Evolutionary conservation across 164 flowering plant species (phyloP).

Genomic region (Warburgia ugandensis): DNA sequence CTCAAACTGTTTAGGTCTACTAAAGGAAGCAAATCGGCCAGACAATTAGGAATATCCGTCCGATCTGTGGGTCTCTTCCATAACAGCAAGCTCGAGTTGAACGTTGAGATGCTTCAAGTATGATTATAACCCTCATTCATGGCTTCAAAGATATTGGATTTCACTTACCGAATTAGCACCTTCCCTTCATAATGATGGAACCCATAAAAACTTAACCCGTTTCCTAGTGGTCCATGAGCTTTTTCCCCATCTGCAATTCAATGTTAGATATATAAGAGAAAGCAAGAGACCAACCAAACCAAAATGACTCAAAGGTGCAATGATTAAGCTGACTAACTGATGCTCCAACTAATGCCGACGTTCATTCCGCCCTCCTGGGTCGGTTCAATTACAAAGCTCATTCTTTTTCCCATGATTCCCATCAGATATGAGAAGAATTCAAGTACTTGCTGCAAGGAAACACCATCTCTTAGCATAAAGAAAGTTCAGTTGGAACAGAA

Average conservation of each 20-base stretch:
- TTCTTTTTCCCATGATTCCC: slow-evolving; percentile 31
- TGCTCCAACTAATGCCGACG: slow-evolving; percentile 47
- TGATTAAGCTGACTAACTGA: slow-evolving; percentile 29
- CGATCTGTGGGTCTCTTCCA: no score
- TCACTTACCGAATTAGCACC: slow-evolving; percentile 38
- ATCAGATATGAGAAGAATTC: slow-evolving; percentile 42
- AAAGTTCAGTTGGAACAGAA: background rate
- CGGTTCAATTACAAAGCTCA: slow-evolving; percentile 45
- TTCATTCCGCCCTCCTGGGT: slow-evolving; percentile 45
- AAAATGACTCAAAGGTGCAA: background rate
- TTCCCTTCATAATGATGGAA: slow-evolving; percentile 52
- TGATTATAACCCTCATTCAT: background rate
- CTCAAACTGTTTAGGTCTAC: no score
- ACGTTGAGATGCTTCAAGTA: no score
- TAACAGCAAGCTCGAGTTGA: no score
- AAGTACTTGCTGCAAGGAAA: slow-evolving; percentile 49
- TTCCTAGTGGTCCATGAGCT: slow-evolving; percentile 36
- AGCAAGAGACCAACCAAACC: background rate
- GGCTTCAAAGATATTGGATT: background rate
- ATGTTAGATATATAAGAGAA: background rate
- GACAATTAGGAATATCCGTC: no score
- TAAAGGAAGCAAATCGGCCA: no score
- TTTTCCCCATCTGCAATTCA: slow-evolving; percentile 45
- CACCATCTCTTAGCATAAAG: background rate
- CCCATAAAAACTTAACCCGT: slow-evolving; percentile 48